Evolutionary conservation across 305 asterid species (phyloP), one percentile per base, ranked within the genome.

Genomic region (Fraxinus dipetala): DNA sequence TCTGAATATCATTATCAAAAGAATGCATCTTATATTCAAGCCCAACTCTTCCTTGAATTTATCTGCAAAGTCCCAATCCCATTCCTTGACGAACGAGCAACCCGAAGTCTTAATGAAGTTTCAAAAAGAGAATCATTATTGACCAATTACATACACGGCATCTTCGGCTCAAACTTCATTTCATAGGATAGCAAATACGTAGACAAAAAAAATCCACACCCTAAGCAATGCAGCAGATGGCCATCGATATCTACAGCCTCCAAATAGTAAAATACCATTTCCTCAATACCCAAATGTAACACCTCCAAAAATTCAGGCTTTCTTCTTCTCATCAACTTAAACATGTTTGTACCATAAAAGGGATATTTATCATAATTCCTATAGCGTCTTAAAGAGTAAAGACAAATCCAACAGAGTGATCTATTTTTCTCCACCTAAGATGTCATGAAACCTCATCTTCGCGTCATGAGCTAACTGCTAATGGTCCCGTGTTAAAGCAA

Each of bases 381-480:
- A 77, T 30, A 75, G 38, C 83, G 78, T 79, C 77, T 84, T 86
- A 48, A 78, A 76, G 78, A 61, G 84, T 51, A 78, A 79, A 38
- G 77, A 79, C 82, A 80, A 48, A 40, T 78, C 79, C 88, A 73
- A 80, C 75, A 81, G 77, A 79, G 51, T 65, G 59, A 83, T 28
- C 79, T 36, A 78, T 73, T 45, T 22, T 83, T 80, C 78, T 84
- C 70, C 83, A 59, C 82, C 88, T 75, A 84, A 72, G 82, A 83
- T 40, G 80, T 81, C 81, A 84, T 82, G 80, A 82, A 82, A 81
- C 84, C 84, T 77, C 83, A 70, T 75, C 81, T 84, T 84, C 78
- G 77, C 40, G 85, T 65, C 63, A 84, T 40, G 84, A 85, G 87
- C 85, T 86, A 80, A 75, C 65, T 80, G 85, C 83, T 81, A 80